Base-by-base conservation (phyloP, 306 rosid genomes). In the Quercus alba region DNA sequence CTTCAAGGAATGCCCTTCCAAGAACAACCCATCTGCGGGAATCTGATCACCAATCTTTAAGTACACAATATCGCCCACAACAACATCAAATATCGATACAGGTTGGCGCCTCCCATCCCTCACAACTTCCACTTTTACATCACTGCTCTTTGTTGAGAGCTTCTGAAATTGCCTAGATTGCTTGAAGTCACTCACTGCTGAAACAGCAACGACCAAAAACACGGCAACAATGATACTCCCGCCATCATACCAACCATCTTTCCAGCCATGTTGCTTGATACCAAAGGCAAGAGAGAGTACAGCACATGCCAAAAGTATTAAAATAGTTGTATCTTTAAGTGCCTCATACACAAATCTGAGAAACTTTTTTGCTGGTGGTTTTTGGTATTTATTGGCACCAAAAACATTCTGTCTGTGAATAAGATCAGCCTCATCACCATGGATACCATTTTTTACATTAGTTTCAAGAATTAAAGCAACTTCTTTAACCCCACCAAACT, bases 231-330 rank as follows among this genome's bases (percentile, higher is more conserved):
- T 57, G 52, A 80, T 80, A 5, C 83, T 80, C 26, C 83, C 83
- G n/a, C 83, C 83, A 30, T 80, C 83, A 56, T 72, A 80, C 83
- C 83, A 80, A 25, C 83, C 83, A 26, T 66, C 69, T 1, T 41
- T 74, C 83, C 75, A 80, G 19, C 83, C 83, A 38, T 56, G 74
- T 46, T 80, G 70, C 56, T 80, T 80, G 44, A 80, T 80, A 5
- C 83, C 78, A 31, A 80, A 80, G 38, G 31, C 78, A 13, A 80
- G 56, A 25, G 83, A 54, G 33, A 74, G 75, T 5, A 49, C 11
- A 25, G 75, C 79, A 23, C 83, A 80, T 1, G 75, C 58, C 74
- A 80, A 54, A 7, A 80, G 79, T 21, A 74, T 74, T 8, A 74
- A 11, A n/a, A 80, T 74, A 0, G 79, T 80, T 0, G 74, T 66